These are phyloP conservation scores for Rhodotorula babjevae DNA, from an alignment of 768 basidiomycete genomes.

Conservation along the genomic window DNA sequence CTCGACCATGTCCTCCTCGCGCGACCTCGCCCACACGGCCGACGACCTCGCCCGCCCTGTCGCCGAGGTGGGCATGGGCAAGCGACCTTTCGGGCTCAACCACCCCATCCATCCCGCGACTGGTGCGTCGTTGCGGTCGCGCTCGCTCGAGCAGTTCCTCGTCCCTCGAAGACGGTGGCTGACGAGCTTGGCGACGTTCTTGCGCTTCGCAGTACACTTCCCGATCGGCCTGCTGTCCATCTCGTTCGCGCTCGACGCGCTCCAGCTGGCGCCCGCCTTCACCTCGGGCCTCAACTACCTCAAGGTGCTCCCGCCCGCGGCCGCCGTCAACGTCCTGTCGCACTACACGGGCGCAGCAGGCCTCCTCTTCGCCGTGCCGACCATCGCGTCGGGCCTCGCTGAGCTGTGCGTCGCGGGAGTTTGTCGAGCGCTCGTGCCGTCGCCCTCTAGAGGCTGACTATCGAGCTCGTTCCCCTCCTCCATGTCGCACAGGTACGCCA, in stretches of 20 bases:
- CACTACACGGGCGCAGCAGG: slow-evolving; percentile 46
- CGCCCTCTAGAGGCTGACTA: background rate
- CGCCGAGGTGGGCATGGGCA: slow-evolving; percentile 26
- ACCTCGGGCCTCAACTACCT: slow-evolving; percentile 32
- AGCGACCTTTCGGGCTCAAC: background rate
- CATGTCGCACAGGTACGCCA: slow-evolving; percentile 36
- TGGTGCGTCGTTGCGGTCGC: slow-evolving; percentile 32
- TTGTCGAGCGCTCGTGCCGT: background rate
- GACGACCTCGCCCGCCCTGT: background rate
- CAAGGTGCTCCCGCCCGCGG: slow-evolving; percentile 41
- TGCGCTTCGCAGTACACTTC: slow-evolving; percentile 27
- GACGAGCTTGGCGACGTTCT: background rate
- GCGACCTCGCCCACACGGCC: background rate
- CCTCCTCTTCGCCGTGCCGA: slow-evolving; percentile 42
- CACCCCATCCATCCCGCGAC: slow-evolving; percentile 40
- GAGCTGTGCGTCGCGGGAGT: slow-evolving; percentile 36
- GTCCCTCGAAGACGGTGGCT: background rate
- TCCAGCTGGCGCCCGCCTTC: slow-evolving; percentile 42
- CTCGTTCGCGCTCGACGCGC: slow-evolving; percentile 42
- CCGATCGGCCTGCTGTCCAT: slow-evolving; percentile 41
- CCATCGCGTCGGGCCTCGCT: slow-evolving; percentile 44
- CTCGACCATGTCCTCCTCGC: background rate
- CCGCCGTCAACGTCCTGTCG: slow-evolving; percentile 41
- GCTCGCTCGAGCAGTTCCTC: slow-evolving; percentile 26
- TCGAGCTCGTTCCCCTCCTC: too few relatives aligned